Evolutionary conservation across 306 rosid genomes (phyloP), one percentile per base, ranked within the genome.

Genomic region (Begonia peltatifolia): DNA sequence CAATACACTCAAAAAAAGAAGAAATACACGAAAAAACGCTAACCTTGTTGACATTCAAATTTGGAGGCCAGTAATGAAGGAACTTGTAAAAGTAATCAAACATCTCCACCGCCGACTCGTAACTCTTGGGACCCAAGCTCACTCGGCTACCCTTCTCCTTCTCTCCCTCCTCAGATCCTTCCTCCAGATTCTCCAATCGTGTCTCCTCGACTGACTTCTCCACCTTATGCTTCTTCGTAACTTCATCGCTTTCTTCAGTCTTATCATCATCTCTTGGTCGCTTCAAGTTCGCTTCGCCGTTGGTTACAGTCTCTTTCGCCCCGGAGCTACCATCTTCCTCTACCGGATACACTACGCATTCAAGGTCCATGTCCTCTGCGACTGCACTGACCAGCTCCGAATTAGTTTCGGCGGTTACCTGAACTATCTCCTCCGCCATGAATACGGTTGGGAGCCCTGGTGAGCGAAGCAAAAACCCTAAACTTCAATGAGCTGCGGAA

Each of bases 31-130:
- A 22, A 6, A 17, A 53, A 58, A 42, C 11, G 2, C 11, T 46
- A 66, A 88, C 95, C 97, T 77, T 71, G 69, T 88, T 88, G 48
- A 82, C 47, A 54, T 77, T 62, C 63, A 88, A 47, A 68, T 71
- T 50, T 8, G 78, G 73, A 14, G 93, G 77, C 96, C 95, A 88
- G 50, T 60, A 18, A 61, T 84, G 93, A 36, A 84, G 84, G 12
- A 62, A 44, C 18, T 53, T 62, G 36, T 25, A 62, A 58, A 62
- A 62, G 53, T 62, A 53, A 53, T 62, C 66, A 46, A 62, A 62
- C 66, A 62, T n/a, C 52, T 62, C 66, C 23, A 44, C 47, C 18
- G 66, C 41, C 8, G 66, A 62, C 22, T 14, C 58, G 17, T 42
- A 62, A 38, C 42, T 46, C 46, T 62, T 62, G 6, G 66, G 66